Percentiles rank a stretch among this genome's conserved stretches.
Evolutionary conservation across 306 rosid species (phyloP).

Genomic region (Mimosa pudica): DNA sequence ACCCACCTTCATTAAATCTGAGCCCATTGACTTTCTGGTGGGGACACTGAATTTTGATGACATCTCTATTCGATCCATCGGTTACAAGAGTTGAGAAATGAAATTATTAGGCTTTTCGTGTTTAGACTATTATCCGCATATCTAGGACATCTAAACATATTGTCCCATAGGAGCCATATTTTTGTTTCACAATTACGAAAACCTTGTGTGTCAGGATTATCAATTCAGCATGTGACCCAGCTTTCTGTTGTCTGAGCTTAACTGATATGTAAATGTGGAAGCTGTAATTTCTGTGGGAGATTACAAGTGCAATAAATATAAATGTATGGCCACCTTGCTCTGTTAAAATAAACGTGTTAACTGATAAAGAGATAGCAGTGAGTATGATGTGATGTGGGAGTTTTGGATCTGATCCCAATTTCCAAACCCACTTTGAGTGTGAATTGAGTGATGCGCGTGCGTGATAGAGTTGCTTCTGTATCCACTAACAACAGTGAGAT

Average conservation of each 20-base stretch:
- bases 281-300: not conserved
- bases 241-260: not conserved
- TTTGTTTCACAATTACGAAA: not conserved
- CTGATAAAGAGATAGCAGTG: not conserved
- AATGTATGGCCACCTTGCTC: not conserved
- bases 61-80: slow-evolving; percentile 53
- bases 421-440: slow-evolving; percentile 20
- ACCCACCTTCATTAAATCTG: slow-evolving; percentile 84
- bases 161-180: not conserved
- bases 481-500: slow-evolving; percentile 36
- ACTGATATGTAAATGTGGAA: not conserved
- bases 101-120: slow-evolving; percentile 38
- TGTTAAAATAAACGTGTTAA: not conserved
- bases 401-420: slow-evolving; percentile 20
- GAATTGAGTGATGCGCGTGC: slow-evolving; percentile 17
- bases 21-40: slow-evolving; percentile 58
- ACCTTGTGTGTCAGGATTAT: not conserved
- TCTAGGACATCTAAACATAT: not conserved
- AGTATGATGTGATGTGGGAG: slow-evolving; percentile 6
- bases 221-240: not conserved
- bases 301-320: not conserved
- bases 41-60: slow-evolving; percentile 60
- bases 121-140: not conserved
- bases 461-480: slow-evolving; percentile 33
- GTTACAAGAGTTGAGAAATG: slow-evolving; percentile 63